These are phyloP conservation scores for Lipomyces yamanashiensis DNA, from an alignment of 805 yeast species.

Conservation along the genomic window DNA sequence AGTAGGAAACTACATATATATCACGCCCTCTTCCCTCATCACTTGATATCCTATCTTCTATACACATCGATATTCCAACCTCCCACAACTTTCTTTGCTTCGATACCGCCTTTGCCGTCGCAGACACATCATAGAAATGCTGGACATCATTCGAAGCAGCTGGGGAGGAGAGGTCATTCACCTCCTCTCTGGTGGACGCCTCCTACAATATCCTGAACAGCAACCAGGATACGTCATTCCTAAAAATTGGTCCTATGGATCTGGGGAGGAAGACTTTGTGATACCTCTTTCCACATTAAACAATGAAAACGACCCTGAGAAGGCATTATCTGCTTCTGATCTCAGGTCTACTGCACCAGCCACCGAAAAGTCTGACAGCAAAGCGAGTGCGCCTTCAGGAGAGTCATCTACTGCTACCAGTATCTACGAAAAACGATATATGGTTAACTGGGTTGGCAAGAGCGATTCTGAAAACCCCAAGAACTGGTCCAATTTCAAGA, in stretches of 20 bases:
- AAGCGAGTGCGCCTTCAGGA: not conserved
- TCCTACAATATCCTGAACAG: slow-evolving; percentile 25
- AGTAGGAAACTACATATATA: too few species aligned
- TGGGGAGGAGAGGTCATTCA: slow-evolving; percentile 26
- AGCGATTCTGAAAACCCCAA: slow-evolving; percentile 50
- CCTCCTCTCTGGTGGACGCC: slow-evolving; percentile 23
- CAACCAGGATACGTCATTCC: slow-evolving; percentile 21
- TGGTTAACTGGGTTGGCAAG: slow-evolving; percentile 37
- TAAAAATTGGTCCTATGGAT: not conserved
- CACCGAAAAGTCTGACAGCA: not conserved
- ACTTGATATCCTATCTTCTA: too few species aligned
- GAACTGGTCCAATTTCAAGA: slow-evolving; percentile 57
- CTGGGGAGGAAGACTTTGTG: not conserved
- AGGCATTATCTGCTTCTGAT: too few species aligned
- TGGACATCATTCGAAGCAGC: slow-evolving; percentile 15
- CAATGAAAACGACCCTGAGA: not conserved
- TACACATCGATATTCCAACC: too few species aligned
- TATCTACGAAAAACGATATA: not conserved
- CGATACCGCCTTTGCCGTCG: too few species aligned
- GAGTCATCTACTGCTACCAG: not conserved
- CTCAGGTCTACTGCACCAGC: not conserved
- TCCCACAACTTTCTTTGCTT: too few species aligned
- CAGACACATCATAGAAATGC: not conserved
- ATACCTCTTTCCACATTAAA: slow-evolving; percentile 1
- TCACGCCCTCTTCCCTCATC: too few species aligned